Evolutionary conservation across 495 filamentous ascomycete genomes (phyloP).

Genomic region (Saxophila tyrrhenica): DNA sequence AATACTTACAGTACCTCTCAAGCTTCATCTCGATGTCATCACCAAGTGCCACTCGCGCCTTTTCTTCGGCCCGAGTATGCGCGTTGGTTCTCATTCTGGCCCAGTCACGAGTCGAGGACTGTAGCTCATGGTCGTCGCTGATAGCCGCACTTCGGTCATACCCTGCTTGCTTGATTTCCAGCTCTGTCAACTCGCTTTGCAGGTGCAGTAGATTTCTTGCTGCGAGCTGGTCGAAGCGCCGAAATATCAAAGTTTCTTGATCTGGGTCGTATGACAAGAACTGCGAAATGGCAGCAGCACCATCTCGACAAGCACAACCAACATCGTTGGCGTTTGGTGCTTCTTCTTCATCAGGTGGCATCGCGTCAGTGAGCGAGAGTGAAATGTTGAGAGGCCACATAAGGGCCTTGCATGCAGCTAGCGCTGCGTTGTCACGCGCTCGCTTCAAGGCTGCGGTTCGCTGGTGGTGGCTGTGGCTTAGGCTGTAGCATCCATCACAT

Average conservation of each 20-base stretch:
- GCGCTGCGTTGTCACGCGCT: too few species aligned
- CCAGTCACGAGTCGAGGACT: background rate
- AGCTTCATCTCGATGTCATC: background rate
- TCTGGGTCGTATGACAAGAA: constrained; percentile 1
- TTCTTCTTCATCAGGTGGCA: background rate
- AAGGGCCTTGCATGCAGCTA: too few species aligned
- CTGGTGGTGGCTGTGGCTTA: too few species aligned
- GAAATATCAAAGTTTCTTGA: background rate
- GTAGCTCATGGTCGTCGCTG: background rate
- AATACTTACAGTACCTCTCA: background rate
- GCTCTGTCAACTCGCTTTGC: constrained; percentile 2
- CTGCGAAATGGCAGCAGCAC: background rate
- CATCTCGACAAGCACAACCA: background rate
- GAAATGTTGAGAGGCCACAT: too few species aligned
- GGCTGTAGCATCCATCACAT: too few species aligned
- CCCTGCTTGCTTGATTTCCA: background rate
- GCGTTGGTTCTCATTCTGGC: background rate
- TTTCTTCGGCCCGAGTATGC: background rate
- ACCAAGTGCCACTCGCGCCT: background rate
- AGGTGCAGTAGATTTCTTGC: constrained; percentile 2
- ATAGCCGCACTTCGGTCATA: background rate
- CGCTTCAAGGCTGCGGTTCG: too few species aligned
- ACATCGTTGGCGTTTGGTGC: background rate
- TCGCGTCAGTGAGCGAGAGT: too few species aligned
- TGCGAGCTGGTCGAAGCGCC: background rate